Conservation (phyloP, 176 grass and related monocot species). For the Panicum miliaceum region DNA sequence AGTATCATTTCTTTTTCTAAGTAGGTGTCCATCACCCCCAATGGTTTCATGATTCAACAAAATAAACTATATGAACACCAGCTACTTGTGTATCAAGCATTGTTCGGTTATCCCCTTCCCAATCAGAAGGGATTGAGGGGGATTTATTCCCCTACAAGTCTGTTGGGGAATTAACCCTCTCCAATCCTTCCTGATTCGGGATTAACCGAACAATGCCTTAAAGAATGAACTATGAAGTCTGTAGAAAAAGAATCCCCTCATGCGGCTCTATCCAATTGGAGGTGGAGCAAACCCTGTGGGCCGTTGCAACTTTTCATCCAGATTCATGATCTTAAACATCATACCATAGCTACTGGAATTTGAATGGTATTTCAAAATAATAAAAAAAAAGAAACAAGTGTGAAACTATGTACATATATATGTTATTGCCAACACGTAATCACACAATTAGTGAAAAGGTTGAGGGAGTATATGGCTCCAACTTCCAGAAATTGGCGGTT, state of each 20-base stretch:
- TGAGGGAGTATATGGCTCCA: not conserved
- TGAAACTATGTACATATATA: not conserved
- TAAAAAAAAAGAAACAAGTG: not conserved
- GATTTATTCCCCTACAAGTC: too few relatives aligned
- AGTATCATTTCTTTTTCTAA: not conserved
- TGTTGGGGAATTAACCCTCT: too few relatives aligned
- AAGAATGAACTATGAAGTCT: not conserved
- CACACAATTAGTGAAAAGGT: not conserved
- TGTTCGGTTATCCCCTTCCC: too few relatives aligned
- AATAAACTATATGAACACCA: not conserved
- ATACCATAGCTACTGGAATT: not conserved
- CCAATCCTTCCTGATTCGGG: too few relatives aligned
- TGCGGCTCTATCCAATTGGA: not conserved
- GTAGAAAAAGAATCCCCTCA: not conserved
- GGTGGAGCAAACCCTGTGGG: not conserved
- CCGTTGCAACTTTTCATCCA: not conserved
- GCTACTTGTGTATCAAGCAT: not conserved
- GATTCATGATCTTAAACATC: not conserved
- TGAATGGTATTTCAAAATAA: slow-evolving; percentile 10
- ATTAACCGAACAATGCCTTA: not conserved
- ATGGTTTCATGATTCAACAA: not conserved
- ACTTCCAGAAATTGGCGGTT: not conserved
- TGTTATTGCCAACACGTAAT: not conserved
- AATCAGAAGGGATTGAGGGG: too few relatives aligned
- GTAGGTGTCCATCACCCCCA: not conserved